These are phyloP conservation scores for Spathaspora gorwiae DNA, from an alignment of 805 yeast species.

Conservation along the genomic window DNA sequence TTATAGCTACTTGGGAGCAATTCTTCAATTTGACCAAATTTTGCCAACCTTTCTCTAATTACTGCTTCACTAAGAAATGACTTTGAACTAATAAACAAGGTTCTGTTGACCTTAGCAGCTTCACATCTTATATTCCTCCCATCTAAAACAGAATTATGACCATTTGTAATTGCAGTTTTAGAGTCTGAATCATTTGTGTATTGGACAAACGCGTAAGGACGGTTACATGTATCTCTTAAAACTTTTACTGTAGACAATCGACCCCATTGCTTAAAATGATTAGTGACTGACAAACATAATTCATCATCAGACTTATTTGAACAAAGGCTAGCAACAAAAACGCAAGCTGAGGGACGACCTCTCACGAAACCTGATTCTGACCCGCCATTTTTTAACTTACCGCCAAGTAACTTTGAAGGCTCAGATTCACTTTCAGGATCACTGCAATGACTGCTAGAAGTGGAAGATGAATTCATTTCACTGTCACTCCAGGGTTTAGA, in stretches of 20 bases:
- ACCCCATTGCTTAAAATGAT: constrained; percentile 71
- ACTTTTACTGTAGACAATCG: constrained; percentile 71
- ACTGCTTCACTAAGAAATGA: constrained; percentile 19
- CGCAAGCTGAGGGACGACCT: constrained; percentile 80
- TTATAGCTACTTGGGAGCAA: constrained; percentile 39
- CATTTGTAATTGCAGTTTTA: constrained; percentile 56
- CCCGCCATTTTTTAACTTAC: not conserved
- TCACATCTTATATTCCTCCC: constrained; percentile 84
- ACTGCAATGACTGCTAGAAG: not conserved
- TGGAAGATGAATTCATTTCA: constrained; percentile 1
- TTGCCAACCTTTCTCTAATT: constrained; percentile 36
- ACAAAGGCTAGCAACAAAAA: constrained; percentile 80
- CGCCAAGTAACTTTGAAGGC: not conserved
- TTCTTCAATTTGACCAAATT: constrained; percentile 76
- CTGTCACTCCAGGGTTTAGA: constrained; percentile 3
- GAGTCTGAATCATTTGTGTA: constrained; percentile 71
- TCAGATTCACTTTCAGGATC: not conserved
- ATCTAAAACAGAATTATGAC: constrained; percentile 64
- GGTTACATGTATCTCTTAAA: constrained; percentile 67
- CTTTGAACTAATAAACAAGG: constrained; percentile 54
- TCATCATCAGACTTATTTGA: constrained; percentile 65
- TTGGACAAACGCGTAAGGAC: constrained; percentile 94
- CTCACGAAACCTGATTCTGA: constrained; percentile 8
- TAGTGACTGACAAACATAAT: constrained; percentile 61
- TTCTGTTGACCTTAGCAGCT: constrained; percentile 86